Evolutionary conservation across 2,329 filamentous ascomycete species (phyloP).

Genomic region (Pseudogymnoascus sp.): DNA sequence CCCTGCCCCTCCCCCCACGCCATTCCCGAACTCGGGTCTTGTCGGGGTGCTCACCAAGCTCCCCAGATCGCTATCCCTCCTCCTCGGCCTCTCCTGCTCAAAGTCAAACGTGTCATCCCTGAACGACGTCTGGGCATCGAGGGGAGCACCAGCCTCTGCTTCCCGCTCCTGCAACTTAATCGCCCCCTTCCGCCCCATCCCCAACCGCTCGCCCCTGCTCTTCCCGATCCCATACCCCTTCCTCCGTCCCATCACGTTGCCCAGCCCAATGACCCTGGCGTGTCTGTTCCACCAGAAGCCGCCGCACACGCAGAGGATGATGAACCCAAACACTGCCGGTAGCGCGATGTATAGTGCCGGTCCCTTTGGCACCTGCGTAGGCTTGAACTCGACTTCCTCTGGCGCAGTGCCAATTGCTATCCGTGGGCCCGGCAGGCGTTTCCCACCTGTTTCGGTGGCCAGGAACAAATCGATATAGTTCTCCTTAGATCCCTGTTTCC

Average conservation of each 20-base stretch:
- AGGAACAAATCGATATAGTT: constrained; percentile 2
- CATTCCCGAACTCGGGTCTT: constrained; percentile 2
- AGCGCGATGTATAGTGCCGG: constrained; percentile 25
- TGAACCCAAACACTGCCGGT: constrained; percentile 23
- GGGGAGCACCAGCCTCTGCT: constrained; percentile 18
- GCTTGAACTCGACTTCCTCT: not conserved
- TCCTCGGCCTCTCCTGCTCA: constrained; percentile 11
- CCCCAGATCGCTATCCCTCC: constrained; percentile 20
- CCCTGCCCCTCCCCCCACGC: not conserved
- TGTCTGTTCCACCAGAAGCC: constrained; percentile 23
- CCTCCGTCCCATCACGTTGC: constrained; percentile 26
- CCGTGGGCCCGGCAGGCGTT: not conserved
- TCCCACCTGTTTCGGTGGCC: not conserved
- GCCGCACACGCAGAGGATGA: constrained; percentile 21
- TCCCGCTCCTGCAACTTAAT: constrained; percentile 23
- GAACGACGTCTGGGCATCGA: constrained; percentile 17
- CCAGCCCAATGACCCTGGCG: constrained; percentile 23
- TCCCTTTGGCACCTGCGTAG: constrained; percentile 19
- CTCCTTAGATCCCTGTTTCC: not conserved
- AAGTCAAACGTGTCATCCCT: not conserved
- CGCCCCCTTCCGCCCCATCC: constrained; percentile 19
- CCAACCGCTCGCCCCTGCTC: constrained; percentile 24
- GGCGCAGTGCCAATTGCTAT: constrained; percentile 2
- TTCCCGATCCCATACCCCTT: constrained; percentile 25
- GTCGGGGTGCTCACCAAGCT: constrained; percentile 22